Base-by-base conservation (phyloP, 345 rosid species). In the Psidium friedrichsthalianum region DNA sequence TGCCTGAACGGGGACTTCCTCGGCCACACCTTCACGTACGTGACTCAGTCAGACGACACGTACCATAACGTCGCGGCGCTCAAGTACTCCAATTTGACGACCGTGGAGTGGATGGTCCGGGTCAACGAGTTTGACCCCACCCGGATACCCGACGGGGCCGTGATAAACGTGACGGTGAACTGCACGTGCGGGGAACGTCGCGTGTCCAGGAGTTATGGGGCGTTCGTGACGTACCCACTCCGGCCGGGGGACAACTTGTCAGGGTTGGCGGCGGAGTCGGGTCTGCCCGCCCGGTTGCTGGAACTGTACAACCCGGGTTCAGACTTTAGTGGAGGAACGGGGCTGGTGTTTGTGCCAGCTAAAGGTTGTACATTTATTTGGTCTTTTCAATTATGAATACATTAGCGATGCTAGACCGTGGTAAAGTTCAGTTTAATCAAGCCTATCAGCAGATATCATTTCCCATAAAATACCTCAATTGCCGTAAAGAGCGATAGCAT, bases 1-100 rank as follows among this genome's bases (percentile, higher is more conserved):
- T 93, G 95, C 90, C 81, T 93, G 27, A 90, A 91, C 84, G 92
- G 90, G 18, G 90, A 88, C 51, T 90, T 91, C 59, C 86, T 90
- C 57, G 93, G 93, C 57, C 95, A 90, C 84, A 91, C 93, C 8
- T 93, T 91, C 84, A 57, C 51, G 51, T 93, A 90, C 86, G 24
- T 51, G 0, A 88, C 88, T 14, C 90, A 83, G 56, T 7, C 54
- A 10, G 92, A 84, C 2, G 93, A 90, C 82, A 89, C 90, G 16
- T 91, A 91, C 32, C 22, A 51, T 5, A 80, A 11, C 6, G 55
- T 93, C 74, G 91, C 92, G 13, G 13, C 2, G 36, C 25, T n/a
- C 22, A 56, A 61, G 20, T 93, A 87, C 82, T 88, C 92, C 3
- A 91, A 93, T 44, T 89, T 93, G 44, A 91, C 91, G 6, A 93